phyloP scores from a whole-genome alignment of 2,329 filamentous ascomycete genomes.

The Harringtonia lauricola region DNA sequence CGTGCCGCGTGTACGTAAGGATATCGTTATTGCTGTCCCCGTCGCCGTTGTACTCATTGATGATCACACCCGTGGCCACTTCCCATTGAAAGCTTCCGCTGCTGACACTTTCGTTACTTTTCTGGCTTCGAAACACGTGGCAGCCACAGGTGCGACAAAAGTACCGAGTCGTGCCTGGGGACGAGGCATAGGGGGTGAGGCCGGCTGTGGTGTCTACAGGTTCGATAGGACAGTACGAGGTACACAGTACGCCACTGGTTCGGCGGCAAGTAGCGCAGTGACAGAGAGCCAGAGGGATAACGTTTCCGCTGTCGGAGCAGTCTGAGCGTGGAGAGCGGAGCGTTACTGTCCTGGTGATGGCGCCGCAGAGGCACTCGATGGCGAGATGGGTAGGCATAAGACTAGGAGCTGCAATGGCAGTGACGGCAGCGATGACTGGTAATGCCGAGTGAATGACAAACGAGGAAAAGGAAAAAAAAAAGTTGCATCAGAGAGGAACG shows the following conservation, averaged over 20 bases:
- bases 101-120: neutral
- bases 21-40: neutral
- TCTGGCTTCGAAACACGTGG: conserved; percentile 22
- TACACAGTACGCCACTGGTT: conserved; percentile 24
- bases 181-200: conserved; percentile 11
- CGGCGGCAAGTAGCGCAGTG: conserved; percentile 17
- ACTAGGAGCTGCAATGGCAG: too few species aligned
- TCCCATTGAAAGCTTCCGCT: conserved; percentile 17
- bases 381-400: too few species aligned
- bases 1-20: conserved; percentile 11
- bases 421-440: too few species aligned
- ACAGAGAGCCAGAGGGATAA: conserved; percentile 13
- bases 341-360: conserved; percentile 5
- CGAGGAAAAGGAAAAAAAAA: too few species aligned
- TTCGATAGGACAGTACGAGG: conserved; percentile 24
- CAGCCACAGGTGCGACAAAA: conserved; percentile 31
- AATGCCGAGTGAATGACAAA: too few species aligned
- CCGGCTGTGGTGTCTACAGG: conserved; percentile 1
- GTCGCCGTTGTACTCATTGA: too few species aligned
- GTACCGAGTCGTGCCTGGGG: conserved; percentile 15
- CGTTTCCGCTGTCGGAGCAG: too few species aligned
- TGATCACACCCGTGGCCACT: conserved; percentile 26
- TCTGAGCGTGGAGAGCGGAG: neutral
- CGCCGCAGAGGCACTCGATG: conserved; percentile 15
- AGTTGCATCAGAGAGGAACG: too few species aligned